Percentiles rank a stretch among this genome's conserved stretches.
phyloP scores from a whole-genome alignment of 148 eudicot genomes.

The Chenopodium album region DNA sequence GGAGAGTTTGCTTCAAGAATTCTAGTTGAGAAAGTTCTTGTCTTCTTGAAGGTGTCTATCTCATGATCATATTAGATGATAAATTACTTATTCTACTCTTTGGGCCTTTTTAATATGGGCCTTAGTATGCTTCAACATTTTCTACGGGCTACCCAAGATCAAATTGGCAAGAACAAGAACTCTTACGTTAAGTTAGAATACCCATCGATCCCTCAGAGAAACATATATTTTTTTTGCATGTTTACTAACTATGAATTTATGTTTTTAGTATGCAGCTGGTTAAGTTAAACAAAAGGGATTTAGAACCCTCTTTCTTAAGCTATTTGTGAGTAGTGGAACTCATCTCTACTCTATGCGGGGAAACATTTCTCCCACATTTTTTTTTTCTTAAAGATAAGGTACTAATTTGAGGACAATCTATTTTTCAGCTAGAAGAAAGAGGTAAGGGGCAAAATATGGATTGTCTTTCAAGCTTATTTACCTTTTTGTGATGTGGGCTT shows the following conservation, averaged over 20 bases:
- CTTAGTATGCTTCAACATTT: not conserved
- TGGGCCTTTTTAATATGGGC: not conserved
- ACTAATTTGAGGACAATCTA: not conserved
- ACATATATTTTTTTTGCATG: not conserved
- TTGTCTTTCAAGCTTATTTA: no score
- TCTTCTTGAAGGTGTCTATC: not conserved
- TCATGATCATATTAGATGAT: not conserved
- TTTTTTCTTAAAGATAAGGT: not conserved
- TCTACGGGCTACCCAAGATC: not conserved
- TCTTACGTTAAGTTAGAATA: not conserved
- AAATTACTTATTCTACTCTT: not conserved
- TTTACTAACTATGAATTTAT: not conserved
- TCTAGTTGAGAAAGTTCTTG: not conserved
- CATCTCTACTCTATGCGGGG: not conserved
- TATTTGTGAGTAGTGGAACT: not conserved
- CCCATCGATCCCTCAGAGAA: not conserved
- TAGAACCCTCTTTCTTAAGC: not conserved
- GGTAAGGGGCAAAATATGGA: no score
- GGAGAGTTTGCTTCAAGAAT: no score
- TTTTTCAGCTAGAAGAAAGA: no score
- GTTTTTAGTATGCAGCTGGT: not conserved
- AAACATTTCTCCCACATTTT: not conserved
- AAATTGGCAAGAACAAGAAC: not conserved
- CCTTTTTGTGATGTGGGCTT: no score
- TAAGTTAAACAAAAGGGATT: not conserved